phyloP scores from a whole-genome alignment of 257 asterid genomes.

The Solanum appendiculatum region DNA sequence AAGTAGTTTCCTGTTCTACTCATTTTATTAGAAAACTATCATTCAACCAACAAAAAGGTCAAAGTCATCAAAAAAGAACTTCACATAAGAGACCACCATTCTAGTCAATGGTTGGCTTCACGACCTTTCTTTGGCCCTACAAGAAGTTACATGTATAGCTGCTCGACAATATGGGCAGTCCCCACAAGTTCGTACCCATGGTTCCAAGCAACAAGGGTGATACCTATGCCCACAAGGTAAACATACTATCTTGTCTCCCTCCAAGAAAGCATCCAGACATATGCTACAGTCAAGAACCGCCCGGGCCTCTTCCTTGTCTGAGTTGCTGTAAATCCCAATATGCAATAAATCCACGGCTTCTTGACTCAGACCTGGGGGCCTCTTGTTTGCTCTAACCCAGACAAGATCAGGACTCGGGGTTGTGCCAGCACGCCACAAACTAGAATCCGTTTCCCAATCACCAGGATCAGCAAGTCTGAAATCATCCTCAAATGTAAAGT shows the following conservation, averaged over 20 bases:
- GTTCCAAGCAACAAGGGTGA: constrained; percentile 63
- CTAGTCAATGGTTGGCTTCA: not conserved
- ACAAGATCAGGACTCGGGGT: constrained; percentile 16
- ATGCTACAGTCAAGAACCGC: constrained; percentile 30
- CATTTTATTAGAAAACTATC: not conserved
- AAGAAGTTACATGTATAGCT: constrained; percentile 17
- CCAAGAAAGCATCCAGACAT: constrained; percentile 69
- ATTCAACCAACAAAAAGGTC: not conserved
- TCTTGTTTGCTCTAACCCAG: constrained; percentile 20
- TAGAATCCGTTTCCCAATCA: constrained; percentile 58
- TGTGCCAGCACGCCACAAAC: constrained; percentile 28
- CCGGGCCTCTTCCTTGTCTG: constrained; percentile 20
- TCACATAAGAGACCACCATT: not conserved
- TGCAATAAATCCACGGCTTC: constrained; percentile 41
- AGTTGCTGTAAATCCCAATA: constrained; percentile 26
- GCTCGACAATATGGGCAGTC: constrained; percentile 93
- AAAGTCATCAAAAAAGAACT: not conserved
- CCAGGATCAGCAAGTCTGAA: constrained; percentile 43
- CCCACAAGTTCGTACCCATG: constrained; percentile 69
- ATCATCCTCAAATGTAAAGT: constrained; percentile 28
- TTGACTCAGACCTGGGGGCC: constrained; percentile 68
- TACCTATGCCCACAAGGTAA: constrained; percentile 71
- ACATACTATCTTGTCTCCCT: constrained; percentile 54
- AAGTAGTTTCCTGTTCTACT: not conserved
- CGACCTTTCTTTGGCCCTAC: constrained; percentile 1